Evolutionary conservation across 139 green algal genomes (phyloP).

Genomic region (Micromonas pusilla): DNA sequence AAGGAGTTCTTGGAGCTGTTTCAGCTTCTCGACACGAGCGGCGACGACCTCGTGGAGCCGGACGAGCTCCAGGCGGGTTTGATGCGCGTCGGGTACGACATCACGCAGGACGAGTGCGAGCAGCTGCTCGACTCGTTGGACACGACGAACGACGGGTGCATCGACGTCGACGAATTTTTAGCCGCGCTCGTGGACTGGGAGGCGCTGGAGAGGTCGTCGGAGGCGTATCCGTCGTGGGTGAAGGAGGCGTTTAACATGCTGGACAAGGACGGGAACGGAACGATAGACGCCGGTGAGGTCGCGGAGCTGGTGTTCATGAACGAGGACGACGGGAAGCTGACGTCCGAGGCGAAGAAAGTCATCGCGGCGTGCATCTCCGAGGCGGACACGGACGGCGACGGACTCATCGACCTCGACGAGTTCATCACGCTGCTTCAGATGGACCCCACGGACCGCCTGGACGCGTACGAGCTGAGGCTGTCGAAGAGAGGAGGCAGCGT

Average conservation of each 20-base stretch:
- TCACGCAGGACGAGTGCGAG: constrained; percentile 16
- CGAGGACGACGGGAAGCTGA: neutral
- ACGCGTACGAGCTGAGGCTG: constrained; percentile 22
- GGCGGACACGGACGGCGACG: constrained; percentile 32
- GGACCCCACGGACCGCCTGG: constrained; percentile 21
- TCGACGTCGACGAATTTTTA: constrained; percentile 26
- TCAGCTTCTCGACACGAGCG: constrained; percentile 14
- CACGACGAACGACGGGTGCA: constrained; percentile 10
- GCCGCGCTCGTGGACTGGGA: constrained; percentile 34
- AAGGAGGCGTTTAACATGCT: constrained; percentile 34
- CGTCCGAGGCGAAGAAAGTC: constrained; percentile 15
- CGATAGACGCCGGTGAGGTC: constrained; percentile 33
- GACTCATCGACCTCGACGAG: constrained; percentile 32
- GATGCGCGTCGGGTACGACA: constrained; percentile 2
- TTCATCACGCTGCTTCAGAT: constrained; percentile 26
- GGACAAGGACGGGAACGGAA: constrained; percentile 30
- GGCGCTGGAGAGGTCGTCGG: constrained; percentile 12
- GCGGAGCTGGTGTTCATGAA: constrained; percentile 19
- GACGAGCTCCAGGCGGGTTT: constrained; percentile 24
- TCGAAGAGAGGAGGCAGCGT: neutral
- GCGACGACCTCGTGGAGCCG: constrained; percentile 26
- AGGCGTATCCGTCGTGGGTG: constrained; percentile 2
- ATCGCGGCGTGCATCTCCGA: constrained; percentile 22
- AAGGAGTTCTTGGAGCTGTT: constrained; percentile 20
- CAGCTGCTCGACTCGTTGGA: constrained; percentile 24